Base-by-base conservation (phyloP, 23 red algal species). In the Cyanidium caldarium region DNA sequence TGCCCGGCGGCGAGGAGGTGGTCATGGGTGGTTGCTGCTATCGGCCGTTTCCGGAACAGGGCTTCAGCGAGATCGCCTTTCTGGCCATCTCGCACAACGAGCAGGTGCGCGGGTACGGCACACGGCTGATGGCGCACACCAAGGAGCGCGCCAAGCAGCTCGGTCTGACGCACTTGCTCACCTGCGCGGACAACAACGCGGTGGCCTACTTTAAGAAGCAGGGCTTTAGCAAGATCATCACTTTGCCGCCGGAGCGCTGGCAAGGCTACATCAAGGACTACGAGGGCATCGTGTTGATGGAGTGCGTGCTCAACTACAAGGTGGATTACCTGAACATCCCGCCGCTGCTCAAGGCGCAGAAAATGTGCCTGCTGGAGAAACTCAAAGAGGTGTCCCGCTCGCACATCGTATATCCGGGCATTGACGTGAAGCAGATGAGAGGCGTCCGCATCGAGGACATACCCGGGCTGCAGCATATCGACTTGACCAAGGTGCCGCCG, bases 261-360 rank as follows among this genome's bases (percentile, higher is more conserved):
- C 91, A 96, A 76, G 91, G 91, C 30, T 88, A 88, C 58, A 96
- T 96, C 82, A 96, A 96, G 72, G 91, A 96, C 61, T 96, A 96
- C 68, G 91, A 96, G 46, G 91, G 91, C 1, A 83, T 96, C 34
- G 81, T 78, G 34, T 45, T 96, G 17, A 96, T 96, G 91, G 91
- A 96, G 65, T 96, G 91, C 44, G 66, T 73, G 0, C 69, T 95
- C 33, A 83, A 95, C 76, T 44, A 65, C 20, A 83, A 87, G 19
- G 82, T 95, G 15, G 81, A 95, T 57, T 96, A 96, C 65, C 56
- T 96, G 35, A 96, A 88, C 68, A 96, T 96, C 57, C 91, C 91
- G 0, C 77, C 73, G 68, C 61, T 87, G 61, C 57, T 96, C 7
- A 96, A 96, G 68, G 84, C 91, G 2, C 91, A 96, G 66, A 96